Evolutionary conservation across 73 alveolate species (phyloP), one percentile per base, ranked within the genome.

Genomic region (Tetrahymena thermophila): DNA sequence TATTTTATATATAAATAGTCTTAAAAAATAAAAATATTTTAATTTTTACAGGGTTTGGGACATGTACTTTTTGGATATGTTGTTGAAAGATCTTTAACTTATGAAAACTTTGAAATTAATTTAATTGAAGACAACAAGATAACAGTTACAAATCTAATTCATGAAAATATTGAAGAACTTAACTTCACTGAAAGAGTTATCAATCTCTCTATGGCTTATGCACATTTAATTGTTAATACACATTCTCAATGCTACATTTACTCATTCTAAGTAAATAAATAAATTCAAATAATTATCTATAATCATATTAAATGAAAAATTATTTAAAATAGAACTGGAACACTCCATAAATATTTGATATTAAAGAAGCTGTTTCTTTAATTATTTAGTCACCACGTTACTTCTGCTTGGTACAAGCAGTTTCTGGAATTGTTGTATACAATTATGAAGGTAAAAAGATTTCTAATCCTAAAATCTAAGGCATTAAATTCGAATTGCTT

Each of bases 181-280:
- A 99, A 99, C 95, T 99, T 99, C 96, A 97, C 98, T 43, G 99
- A 99, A 93, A 98, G 99, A 85, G 99, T 99, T 42, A 98, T 99
- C 37, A 99, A 99, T 95, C 97, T 99, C 99, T 97, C 98, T 37
- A 95, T 98, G 97, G 98, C 98, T 43, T 98, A 98, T 94, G 98
- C 98, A 40, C 99, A 98, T 93, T 95, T 99, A 97, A 98, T 99
- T 50, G 99, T 98, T 43, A 98, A 98, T 94, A 99, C 99, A n/a
- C 97, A 98, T 85, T 96, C 99, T 85, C 99, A 99, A 93, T 98
- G 99, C 97, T 97, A 96, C 95, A 98, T 99, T 84, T 99, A 99
- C 97, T 98, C 98, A 93, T 97, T 96, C 56, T 96, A n/a, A 71
- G 89, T 71, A 71, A 71, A 23, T 96, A 9, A 11, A 44, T 14